Base-by-base conservation (phyloP, 495 filamentous ascomycete genomes). In the Aspergillus coremiiformis region DNA sequence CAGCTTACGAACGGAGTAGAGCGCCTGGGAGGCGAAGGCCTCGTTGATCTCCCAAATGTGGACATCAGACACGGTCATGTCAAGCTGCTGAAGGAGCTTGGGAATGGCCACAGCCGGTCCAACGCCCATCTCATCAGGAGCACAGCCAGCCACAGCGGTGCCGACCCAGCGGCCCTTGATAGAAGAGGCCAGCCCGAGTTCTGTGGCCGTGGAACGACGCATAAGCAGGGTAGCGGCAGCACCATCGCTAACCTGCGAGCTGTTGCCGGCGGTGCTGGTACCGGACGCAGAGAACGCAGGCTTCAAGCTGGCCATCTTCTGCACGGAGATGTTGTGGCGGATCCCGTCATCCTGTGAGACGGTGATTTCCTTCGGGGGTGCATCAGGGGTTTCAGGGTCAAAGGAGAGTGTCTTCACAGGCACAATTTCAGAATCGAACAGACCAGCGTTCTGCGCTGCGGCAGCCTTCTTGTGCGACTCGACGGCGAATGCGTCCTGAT, bases 21-120 rank as follows among this genome's bases (percentile, higher is more conserved):
- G 64, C 11, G 87, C 84, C 72, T 96, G 91, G 48, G 84, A 87
- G 4, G 91, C 91, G 70, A 95, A 96, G 17, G 91, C 90, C 77
- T 96, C 91, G 67, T 96, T 96, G 65, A 96, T 84, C 77, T 96
- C 91, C 90, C 90, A 96, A n/a, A 92, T 72, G 5, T 84, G 79
- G 0, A 96, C 84, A 44, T 96, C 88, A 9, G 73, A 69, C 5
- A 73, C 81, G 44, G 61, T 59, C 30, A 95, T 53, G 15, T 83
- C 88, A 9, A 85, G 75, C 49, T 78, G 75, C 43, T 76, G 62
- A 17, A 95, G 70, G 37, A 95, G 74, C 64, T 85, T 87, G 22
- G 91, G 90, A 37, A 96, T 90, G 1, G 88, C 90, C 24, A 93
- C 60, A 5, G 89, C 87, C 10, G 90, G 90, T 0, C 90, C 90